Percentiles rank a stretch among this genome's conserved stretches.
These are phyloP conservation scores for Quercus aquifolioides DNA, from an alignment of 306 rosid genomes.

Conservation along the genomic window DNA sequence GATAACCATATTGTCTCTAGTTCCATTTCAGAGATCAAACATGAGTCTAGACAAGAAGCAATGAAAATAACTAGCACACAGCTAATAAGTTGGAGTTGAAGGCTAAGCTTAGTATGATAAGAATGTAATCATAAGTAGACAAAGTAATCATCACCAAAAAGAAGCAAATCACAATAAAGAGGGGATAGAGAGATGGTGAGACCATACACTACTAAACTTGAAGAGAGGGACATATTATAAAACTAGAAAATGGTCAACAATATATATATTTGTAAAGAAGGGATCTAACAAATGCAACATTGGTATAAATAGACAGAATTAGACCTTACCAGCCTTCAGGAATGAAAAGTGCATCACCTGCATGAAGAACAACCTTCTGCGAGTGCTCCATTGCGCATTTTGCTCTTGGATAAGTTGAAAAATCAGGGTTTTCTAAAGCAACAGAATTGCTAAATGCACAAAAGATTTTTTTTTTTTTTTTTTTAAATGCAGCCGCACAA, in stretches of 20 bases:
- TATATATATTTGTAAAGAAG: neutral
- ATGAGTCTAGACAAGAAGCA: no score
- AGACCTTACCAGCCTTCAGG: conserved; percentile 94
- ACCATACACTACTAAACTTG: neutral
- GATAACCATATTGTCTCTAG: no score
- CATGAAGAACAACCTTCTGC: conserved; percentile 70
- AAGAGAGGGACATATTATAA: neutral
- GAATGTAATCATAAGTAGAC: neutral
- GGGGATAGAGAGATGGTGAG: neutral
- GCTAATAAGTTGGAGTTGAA: neutral
- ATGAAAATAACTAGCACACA: neutral
- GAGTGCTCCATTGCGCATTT: conserved; percentile 49
- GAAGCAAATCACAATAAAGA: neutral
- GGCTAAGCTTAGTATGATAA: neutral
- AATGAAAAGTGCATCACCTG: conserved; percentile 90
- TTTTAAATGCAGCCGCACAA: neutral
- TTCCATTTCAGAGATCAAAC: no score
- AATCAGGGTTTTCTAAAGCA: conserved; percentile 69
- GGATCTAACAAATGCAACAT: conserved; percentile 16
- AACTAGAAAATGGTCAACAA: no score
- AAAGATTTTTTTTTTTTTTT: no score
- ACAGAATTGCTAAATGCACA: conserved; percentile 56
- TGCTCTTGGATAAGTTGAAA: conserved; percentile 78
- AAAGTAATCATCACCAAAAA: neutral
- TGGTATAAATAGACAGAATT: neutral